phyloP scores from a whole-genome alignment of 352 stramenopile genomes.

The Phytophthora kernoviae region DNA sequence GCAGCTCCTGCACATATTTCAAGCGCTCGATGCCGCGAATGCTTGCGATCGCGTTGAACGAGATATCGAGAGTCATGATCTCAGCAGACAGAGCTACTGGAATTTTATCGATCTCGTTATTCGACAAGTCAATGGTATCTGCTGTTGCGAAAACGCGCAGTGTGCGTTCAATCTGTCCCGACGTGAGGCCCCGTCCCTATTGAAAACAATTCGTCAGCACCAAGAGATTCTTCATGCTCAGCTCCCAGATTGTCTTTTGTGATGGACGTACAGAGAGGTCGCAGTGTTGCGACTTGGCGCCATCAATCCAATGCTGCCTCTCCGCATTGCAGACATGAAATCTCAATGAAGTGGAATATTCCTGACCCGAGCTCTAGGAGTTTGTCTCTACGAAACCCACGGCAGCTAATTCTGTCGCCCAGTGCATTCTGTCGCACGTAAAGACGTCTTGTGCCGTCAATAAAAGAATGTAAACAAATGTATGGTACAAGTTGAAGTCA shows the following conservation, averaged over 20 bases:
- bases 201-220: constrained; percentile 7
- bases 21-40: constrained; percentile 59
- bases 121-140: constrained; percentile 69
- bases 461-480: background rate
- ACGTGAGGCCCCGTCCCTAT: constrained; percentile 61
- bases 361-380: too few relatives aligned
- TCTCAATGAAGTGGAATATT: constrained; percentile 4
- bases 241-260: background rate
- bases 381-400: too few relatives aligned
- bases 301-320: constrained; percentile 60
- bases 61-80: constrained; percentile 65
- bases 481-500: too few relatives aligned
- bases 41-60: constrained; percentile 66
- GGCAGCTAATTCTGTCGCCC: constrained; percentile 21
- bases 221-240: background rate
- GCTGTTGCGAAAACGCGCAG: constrained; percentile 72
- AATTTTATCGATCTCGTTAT: constrained; percentile 75
- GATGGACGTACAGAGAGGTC: constrained; percentile 61
- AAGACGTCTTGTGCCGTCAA: too few relatives aligned
- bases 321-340: constrained; percentile 31
- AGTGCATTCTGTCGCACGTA: too few relatives aligned
- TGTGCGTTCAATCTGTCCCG: constrained; percentile 59
- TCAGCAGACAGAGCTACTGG: constrained; percentile 48
- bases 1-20: constrained; percentile 66
- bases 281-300: constrained; percentile 61